A percentile compares a stretch with the other conserved stretches of the same genome.
Evolutionary conservation across 805 yeast species (phyloP).

Genomic region (Brettanomyces nanus): DNA sequence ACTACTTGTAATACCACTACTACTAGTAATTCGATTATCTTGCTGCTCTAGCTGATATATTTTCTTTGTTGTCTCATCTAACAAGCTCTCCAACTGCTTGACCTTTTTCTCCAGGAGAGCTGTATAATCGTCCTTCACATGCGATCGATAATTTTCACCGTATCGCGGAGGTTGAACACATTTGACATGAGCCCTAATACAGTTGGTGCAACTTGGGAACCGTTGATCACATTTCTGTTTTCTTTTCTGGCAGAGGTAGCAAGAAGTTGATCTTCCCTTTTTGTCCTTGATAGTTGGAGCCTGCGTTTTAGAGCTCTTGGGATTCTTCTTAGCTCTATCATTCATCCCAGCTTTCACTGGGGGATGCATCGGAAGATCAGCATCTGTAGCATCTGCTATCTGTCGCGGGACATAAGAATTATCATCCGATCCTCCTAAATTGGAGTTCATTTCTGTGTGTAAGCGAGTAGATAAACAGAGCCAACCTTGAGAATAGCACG

Average conservation of each 20-base stretch:
- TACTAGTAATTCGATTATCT: neutral
- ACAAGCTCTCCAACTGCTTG: slow-evolving; percentile 39
- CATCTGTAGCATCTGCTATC: no score
- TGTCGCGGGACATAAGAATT: no score
- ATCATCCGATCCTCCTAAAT: no score
- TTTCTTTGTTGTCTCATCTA: slow-evolving; percentile 23
- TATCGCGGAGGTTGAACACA: slow-evolving; percentile 62
- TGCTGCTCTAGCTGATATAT: slow-evolving; percentile 4
- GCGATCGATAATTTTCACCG: slow-evolving; percentile 29
- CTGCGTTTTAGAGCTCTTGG: no score
- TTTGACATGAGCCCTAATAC: slow-evolving; percentile 52
- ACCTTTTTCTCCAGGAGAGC: slow-evolving; percentile 47
- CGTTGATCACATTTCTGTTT: slow-evolving; percentile 62
- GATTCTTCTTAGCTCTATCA: no score
- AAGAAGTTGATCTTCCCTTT: slow-evolving; percentile 50
- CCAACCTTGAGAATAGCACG: no score
- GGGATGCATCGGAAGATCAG: no score
- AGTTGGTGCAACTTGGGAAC: slow-evolving; percentile 56
- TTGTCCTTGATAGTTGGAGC: slow-evolving; percentile 26
- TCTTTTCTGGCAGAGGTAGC: slow-evolving; percentile 47
- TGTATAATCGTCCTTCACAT: slow-evolving; percentile 50
- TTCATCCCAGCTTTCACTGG: no score
- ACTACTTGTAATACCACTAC: neutral
- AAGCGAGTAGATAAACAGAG: no score
- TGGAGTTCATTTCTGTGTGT: no score